Evolutionary conservation across 163 green algal genomes (phyloP), one percentile per base, ranked within the genome.

Genomic region (Chloromonas sp.): DNA sequence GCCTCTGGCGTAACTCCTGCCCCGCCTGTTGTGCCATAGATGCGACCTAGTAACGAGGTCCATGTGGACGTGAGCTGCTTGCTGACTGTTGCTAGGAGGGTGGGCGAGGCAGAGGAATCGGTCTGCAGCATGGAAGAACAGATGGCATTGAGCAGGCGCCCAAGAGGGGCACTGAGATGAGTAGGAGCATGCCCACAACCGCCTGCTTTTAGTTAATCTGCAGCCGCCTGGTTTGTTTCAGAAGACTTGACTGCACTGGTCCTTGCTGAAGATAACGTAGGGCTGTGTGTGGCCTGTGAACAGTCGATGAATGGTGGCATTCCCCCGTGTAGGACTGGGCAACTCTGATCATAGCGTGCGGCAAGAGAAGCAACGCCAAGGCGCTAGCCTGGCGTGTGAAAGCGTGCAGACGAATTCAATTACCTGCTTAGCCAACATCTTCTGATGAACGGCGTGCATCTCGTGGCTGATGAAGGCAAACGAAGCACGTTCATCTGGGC

Each of bases 11-110:
- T 36, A 36, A 36, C 36, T 36, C 36, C 36, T 36, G 36, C 36
- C 36, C 36, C 66, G 66, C 66, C 66, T 11, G 66, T 5, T 11
- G 11, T 11, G 66, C 5, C 66, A 5, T 60, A 81, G 77, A 81
- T 81, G n/a, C 77, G 77, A 8, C 77, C 77, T 57, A 81, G 36
- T 57, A 81, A 8, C 2, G n/a, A 60, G 1, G 1, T 60, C 77
- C 77, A 81, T 2, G n/a, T 81, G 77, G 15, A 61, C 13, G 77
- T 81, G 36, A 81, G 77, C 66, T 74, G 66, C 66, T 74, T 74
- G 66, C 66, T 74, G 66, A 74, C 66, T 74, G 66, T 11, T 11
- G 11, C 11, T 11, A 74, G 66, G 66, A 74, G 66, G 5, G 5
- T 11, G 66, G 66, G 36, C 36, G 36, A 36, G 36, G 36, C 36